Evolutionary conservation across 768 basidiomycete genomes (phyloP), one percentile per base, ranked within the genome.

Genomic region (Suillus americanus): DNA sequence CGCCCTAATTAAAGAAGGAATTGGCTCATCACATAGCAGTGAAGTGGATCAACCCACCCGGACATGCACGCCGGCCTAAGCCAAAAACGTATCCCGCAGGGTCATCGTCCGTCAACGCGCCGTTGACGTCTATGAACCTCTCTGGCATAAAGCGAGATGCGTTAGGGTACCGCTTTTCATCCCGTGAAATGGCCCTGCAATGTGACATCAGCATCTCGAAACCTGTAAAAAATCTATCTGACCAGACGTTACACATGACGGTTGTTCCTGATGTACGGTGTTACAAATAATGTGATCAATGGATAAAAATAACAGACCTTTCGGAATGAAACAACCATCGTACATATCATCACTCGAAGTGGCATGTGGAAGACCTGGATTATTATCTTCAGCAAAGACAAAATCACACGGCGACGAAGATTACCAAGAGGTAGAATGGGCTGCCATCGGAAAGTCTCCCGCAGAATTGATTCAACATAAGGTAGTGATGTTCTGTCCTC

Each of bases 241-340:
- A 55, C 62, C 62, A 62, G 8, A 5, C 18, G 23, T 62, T 62
- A 16, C 20, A 35, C 10, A 55, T 20, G 5, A 62, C 23, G 14
- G 28, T 30, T 5, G 33, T 54, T 45, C 62, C 62, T 63, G 13
- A 20, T 53, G 5, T 53, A 20, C 2, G 18, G 30, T 20, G 5
- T 53, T 53, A 53, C 16, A 53, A 9, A 20, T 20, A 8, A 30
- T 20, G 2, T 30, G 18, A 2, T 30, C 16, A 30, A 4, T 30
- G 9, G 3, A 53, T 16, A 30, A 10, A 9, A 20, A 53, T 10
- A 20, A 48, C 20, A 14, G 62, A 48, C 85, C 85, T 62, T 78
- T 77, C 2, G 86, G 86, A 41, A 88, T 87, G 9, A 83, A 72
- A 64, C 81, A 83, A 16, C 80, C 79, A 25, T 75, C 69, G 63